A percentile compares a stretch with the other conserved stretches of the same genome.
These are phyloP conservation scores for Petunia secreta DNA, from an alignment of 257 asterid species.

Conservation along the genomic window DNA sequence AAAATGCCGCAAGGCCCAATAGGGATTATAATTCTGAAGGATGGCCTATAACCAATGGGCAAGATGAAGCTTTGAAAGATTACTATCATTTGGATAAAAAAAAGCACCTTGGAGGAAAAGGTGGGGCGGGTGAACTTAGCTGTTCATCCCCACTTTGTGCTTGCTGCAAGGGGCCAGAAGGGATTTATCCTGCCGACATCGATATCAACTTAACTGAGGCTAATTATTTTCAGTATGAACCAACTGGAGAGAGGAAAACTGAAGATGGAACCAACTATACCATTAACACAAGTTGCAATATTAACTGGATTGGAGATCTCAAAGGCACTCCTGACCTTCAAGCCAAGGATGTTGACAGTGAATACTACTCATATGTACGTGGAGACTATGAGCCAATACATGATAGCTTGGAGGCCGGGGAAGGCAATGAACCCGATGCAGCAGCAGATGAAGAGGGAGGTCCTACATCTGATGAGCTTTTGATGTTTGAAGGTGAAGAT, in stretches of 20 bases:
- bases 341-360: slow-evolving; percentile 30
- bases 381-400: slow-evolving; percentile 29
- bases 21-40: slow-evolving; percentile 35
- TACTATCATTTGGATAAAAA: slow-evolving; percentile 44
- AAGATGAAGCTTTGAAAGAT: slow-evolving; percentile 43
- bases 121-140: slow-evolving; percentile 32
- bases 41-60: slow-evolving; percentile 35
- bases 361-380: slow-evolving; percentile 29
- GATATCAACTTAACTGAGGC: slow-evolving; percentile 36
- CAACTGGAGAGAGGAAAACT: slow-evolving; percentile 27
- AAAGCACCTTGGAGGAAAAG: slow-evolving; percentile 39
- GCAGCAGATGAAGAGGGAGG: slow-evolving; percentile 52
- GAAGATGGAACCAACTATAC: slow-evolving; percentile 31
- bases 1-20: slow-evolving; percentile 27
- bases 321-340: slow-evolving; percentile 37
- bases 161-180: slow-evolving; percentile 45
- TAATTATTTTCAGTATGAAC: slow-evolving; percentile 25
- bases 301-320: slow-evolving; percentile 39
- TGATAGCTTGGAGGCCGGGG: slow-evolving; percentile 38
- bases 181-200: slow-evolving; percentile 25
- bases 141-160: slow-evolving; percentile 58
- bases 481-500: slow-evolving; percentile 59
- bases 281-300: slow-evolving; percentile 30
- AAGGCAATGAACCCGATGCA: slow-evolving; percentile 41
- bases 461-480: slow-evolving; percentile 52